A percentile compares a stretch with the other conserved stretches of the same genome.
Conservation (phyloP, 768 basidiomycete species). For the Boletus rubescentipes region DNA sequence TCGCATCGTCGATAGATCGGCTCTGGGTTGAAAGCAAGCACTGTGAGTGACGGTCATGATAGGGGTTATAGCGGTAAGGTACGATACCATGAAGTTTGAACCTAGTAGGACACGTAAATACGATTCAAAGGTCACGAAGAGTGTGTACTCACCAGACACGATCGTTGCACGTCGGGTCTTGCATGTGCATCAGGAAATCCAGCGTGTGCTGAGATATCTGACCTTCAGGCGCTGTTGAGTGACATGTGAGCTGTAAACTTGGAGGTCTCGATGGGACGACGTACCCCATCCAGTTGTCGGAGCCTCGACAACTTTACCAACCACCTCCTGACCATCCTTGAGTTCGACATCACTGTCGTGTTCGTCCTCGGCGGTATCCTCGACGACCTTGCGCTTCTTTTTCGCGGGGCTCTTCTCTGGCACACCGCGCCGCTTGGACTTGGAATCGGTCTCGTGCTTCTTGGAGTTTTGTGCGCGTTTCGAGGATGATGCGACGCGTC, state of each 20-base stretch:
- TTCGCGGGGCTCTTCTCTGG: constrained; percentile 14
- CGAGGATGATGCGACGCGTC: constrained; percentile 24
- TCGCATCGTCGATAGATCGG: constrained; percentile 55
- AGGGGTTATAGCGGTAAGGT: neutral
- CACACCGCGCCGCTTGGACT: constrained; percentile 25
- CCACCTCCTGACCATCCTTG: constrained; percentile 65
- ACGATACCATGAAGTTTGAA: constrained; percentile 73
- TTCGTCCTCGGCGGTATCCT: constrained; percentile 19
- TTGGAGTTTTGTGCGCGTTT: constrained; percentile 26
- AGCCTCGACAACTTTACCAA: constrained; percentile 76
- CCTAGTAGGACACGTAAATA: constrained; percentile 48
- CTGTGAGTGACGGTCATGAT: neutral
- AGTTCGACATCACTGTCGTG: constrained; percentile 45
- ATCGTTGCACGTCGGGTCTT: constrained; percentile 78
- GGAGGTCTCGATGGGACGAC: neutral
- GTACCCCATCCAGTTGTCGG: constrained; percentile 80
- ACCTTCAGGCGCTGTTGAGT: constrained; percentile 68
- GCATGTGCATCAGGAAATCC: constrained; percentile 68
- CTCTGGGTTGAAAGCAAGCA: constrained; percentile 15
- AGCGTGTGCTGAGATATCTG: constrained; percentile 85
- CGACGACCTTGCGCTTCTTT: constrained; percentile 26
- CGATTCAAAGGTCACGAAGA: neutral
- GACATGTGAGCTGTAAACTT: neutral
- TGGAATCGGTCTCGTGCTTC: constrained; percentile 4
- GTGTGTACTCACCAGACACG: constrained; percentile 62